These are phyloP conservation scores for Aspergillus hortae DNA, from an alignment of 2,329 filamentous ascomycete species.

Conservation along the genomic window DNA sequence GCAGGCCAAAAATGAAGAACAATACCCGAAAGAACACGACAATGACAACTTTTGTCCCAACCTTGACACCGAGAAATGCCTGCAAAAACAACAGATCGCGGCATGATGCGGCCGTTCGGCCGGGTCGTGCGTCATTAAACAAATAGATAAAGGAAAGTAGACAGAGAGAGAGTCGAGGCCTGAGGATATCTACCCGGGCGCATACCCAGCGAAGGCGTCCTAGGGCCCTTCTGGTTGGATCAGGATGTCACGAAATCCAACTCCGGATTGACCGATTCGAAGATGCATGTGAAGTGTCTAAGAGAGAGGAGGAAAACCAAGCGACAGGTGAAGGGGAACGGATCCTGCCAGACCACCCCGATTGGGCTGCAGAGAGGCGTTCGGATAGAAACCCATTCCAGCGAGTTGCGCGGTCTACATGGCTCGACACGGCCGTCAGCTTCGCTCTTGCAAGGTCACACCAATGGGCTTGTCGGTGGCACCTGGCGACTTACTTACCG, in stretches of 20 bases:
- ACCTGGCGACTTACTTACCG: background rate
- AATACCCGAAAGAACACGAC: background rate
- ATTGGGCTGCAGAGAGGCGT: constrained; percentile 3
- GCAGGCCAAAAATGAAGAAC: background rate
- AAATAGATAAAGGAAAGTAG: background rate
- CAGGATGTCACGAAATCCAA: background rate
- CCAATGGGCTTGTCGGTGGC: background rate
- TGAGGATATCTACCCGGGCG: background rate
- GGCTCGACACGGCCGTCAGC: background rate
- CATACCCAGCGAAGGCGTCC: background rate
- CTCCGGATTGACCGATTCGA: constrained; percentile 1
- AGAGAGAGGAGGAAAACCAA: constrained; percentile 2
- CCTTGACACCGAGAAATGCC: constrained; percentile 10
- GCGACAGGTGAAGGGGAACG: background rate
- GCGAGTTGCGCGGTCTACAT: background rate
- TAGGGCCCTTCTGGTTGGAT: constrained; percentile 5
- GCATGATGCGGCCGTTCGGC: constrained; percentile 3
- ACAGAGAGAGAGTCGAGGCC: background rate
- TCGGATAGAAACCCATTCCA: background rate
- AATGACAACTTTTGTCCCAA: background rate
- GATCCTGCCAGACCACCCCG: constrained; percentile 8
- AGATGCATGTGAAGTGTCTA: constrained; percentile 3
- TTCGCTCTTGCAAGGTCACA: background rate
- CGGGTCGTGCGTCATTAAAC: constrained; percentile 7
- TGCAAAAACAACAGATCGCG: constrained; percentile 9